Percentiles rank a stretch among this genome's conserved stretches.
These are phyloP conservation scores for Scenedesmus sp. DNA, from an alignment of 163 green algal species.

Conservation along the genomic window DNA sequence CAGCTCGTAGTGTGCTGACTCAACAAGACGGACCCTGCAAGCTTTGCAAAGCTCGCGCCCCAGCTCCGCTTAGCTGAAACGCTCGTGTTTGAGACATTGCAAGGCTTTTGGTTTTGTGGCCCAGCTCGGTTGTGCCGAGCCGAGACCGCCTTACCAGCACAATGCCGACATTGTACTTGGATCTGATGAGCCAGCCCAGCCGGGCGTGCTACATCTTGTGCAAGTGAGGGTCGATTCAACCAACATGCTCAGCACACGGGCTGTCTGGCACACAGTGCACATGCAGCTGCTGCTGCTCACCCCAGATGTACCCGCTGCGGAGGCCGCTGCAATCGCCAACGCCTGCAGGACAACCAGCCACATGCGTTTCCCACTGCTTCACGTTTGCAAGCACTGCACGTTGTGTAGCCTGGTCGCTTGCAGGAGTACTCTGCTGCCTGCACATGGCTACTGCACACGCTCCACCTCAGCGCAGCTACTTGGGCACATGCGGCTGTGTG, in stretches of 20 bases:
- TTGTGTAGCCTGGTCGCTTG: neutral
- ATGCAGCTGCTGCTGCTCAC: neutral
- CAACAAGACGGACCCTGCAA: neutral
- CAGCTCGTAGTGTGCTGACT: neutral
- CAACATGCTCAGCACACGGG: no score
- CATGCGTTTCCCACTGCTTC: neutral
- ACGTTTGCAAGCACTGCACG: neutral
- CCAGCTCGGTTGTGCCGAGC: neutral
- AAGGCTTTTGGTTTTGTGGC: no score
- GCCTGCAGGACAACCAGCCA: neutral
- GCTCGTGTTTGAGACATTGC: no score
- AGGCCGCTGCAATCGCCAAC: neutral
- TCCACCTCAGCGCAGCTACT: neutral
- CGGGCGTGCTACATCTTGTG: slow-evolving; percentile 46
- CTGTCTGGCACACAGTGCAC: neutral
- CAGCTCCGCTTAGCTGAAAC: no score
- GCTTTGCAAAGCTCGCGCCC: no score
- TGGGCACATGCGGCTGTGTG: no score
- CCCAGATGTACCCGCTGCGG: no score
- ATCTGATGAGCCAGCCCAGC: slow-evolving; percentile 46
- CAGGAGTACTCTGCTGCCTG: neutral
- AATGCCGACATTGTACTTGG: slow-evolving; percentile 40
- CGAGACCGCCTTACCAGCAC: neutral
- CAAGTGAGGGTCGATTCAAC: no score
- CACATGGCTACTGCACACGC: neutral